phyloP scores from a whole-genome alignment of 139 green algal species.

The Haematococcus sp. region DNA sequence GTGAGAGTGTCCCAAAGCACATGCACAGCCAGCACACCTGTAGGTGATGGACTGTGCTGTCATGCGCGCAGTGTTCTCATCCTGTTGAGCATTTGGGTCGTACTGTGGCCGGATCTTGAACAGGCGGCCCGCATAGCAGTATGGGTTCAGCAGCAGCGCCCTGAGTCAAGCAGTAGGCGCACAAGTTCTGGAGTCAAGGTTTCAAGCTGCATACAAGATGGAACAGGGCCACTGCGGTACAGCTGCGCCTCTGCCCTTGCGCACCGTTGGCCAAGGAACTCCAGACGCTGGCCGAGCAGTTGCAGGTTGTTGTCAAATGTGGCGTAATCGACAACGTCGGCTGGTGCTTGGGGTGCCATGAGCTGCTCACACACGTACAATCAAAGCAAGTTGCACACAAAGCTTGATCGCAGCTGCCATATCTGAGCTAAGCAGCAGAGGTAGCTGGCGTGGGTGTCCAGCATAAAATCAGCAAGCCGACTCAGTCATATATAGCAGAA shows the following conservation, averaged over 20 bases:
- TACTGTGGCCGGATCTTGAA: conserved; percentile 31
- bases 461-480: too few relatives aligned
- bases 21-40: too few relatives aligned
- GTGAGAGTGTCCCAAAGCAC: too few relatives aligned
- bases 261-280: conserved; percentile 19
- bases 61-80: background rate
- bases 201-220: too few relatives aligned
- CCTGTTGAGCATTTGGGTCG: background rate
- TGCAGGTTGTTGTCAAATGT: conserved; percentile 20
- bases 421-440: too few relatives aligned
- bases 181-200: too few relatives aligned
- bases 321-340: background rate
- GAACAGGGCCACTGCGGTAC: background rate
- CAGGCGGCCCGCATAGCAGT: conserved; percentile 27
- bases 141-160: conserved; percentile 30
- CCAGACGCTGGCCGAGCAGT: background rate
- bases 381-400: too few relatives aligned
- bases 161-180: too few relatives aligned
- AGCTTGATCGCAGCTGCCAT: too few relatives aligned
- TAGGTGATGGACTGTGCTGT: background rate
- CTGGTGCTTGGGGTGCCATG: background rate
- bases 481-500: too few relatives aligned
- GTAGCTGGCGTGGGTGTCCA: too few relatives aligned
- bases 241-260: too few relatives aligned
- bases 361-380: conserved; percentile 5